Evolutionary conservation across 75 land plant species (phyloP), one percentile per base, ranked within the genome.

Genomic region (Gnetum montanum): DNA sequence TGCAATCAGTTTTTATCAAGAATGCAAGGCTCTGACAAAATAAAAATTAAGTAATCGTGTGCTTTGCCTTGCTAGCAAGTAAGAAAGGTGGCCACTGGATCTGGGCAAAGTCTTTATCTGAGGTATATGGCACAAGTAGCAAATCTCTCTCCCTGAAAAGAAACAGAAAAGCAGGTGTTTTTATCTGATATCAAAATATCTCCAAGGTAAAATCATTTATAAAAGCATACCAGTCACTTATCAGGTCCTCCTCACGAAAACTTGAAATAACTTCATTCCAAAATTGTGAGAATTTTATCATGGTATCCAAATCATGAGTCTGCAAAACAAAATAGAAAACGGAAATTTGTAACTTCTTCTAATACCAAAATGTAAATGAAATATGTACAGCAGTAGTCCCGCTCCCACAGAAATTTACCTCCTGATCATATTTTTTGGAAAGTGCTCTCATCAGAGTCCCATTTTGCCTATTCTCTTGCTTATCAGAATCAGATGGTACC

Each of bases 21-120:
- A n/a, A n/a, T n/a, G n/a, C n/a, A 16, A n/a, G 13, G 12, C 28
- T 2, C 6, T 27, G 20, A n/a, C 8, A 53, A 61, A 28, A 46
- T 10, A 29, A 31, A 22, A 51, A 47, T 25, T 26, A 15, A 57
- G n/a, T n/a, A n/a, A n/a, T n/a, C n/a, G n/a, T n/a, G n/a, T n/a
- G n/a, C n/a, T n/a, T n/a, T 10, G 90, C 98, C 91, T 94, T 94
- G 80, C 87, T 94, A 40, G 91, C 98, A 58, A 94, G 86, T 8
- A 94, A 57, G 58, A 94, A 94, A 24, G 88, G 88, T 59, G 98
- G 98, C 98, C 98, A 94, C 43, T 86, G 96, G 6, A 81, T 73
- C 34, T 80, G 68, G 18, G 61, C 67, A 23, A 85, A 59, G 52
- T 73, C 65, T 34, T 65, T 81, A 49, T 89, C 90, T 36, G 90